Base-by-base conservation (phyloP, 768 basidiomycete species). In the Kwoniella botswanensis region DNA sequence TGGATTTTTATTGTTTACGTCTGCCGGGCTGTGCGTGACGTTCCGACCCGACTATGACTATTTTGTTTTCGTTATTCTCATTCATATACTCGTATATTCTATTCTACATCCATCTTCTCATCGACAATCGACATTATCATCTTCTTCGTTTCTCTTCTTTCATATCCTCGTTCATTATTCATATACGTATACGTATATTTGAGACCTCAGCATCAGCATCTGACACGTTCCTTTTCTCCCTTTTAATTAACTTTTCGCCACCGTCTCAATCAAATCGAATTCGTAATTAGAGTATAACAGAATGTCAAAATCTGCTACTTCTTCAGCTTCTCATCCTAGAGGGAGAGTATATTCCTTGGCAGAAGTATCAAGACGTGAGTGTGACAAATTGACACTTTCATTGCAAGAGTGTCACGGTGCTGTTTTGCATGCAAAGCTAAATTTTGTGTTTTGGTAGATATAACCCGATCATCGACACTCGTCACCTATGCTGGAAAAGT, bases 401-500 rank as follows among this genome's bases (percentile, higher is more conserved):
- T 17, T 60, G 26, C 26, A 26, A 26, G 26, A 26, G 26, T 26
- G 26, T 26, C 26, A 2, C 26, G 26, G 26, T 26, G 26, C 4
- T 26, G 26, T 26, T 26, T 2, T 26, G 26, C 26, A 26, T 26
- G 26, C 26, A 26, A 26, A 35, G 35, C 35, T 35, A 35, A 35
- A 35, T 54, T 12, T 58, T 41, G 43, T 7, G 50, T 13, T 52
- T n/a, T 50, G 13, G 9, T 57, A 81, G 80, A 95, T 86, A 86
- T 85, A 58, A 85, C 87, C 4, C 63, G 86, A 1, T 74, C 84
- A 1, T 92, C 89, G 74, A 94, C 93, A 82, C 98, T 93, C 93
- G 86, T 98, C 61, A 87, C 91, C 2, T 89, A 89, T 82, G 86
- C 86, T 69, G 91, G 90, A 78, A 92, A 90, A 79, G 93, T 99